These are phyloP conservation scores for Serendipita vermifera DNA, from an alignment of 768 basidiomycete genomes.

Conservation along the genomic window DNA sequence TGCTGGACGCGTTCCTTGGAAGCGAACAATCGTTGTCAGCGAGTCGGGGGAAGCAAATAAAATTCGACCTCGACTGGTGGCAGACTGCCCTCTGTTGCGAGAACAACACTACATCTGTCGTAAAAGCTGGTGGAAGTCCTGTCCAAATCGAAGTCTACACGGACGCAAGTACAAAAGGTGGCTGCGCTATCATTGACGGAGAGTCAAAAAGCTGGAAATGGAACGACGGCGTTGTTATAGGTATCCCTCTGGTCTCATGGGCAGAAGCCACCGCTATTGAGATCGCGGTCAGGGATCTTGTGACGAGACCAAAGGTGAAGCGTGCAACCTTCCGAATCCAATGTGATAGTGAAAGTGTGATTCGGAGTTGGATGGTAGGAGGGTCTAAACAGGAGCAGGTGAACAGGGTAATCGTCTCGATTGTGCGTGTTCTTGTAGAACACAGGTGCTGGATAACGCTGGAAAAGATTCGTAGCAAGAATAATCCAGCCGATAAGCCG, in stretches of 20 bases:
- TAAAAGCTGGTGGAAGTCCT: too few relatives aligned
- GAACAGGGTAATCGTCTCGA: neutral
- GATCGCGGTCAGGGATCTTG: neutral
- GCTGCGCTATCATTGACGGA: neutral
- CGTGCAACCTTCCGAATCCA: neutral
- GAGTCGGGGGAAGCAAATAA: too few relatives aligned
- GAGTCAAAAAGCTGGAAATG: neutral
- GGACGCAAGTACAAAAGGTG: neutral
- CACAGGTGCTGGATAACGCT: neutral
- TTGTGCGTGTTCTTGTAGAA: neutral
- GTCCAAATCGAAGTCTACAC: too few relatives aligned
- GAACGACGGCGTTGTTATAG: neutral
- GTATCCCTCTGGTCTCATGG: neutral
- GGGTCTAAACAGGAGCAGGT: neutral
- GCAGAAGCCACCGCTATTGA: neutral
- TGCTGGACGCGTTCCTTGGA: too few relatives aligned
- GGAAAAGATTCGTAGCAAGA: neutral
- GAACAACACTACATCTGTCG: too few relatives aligned
- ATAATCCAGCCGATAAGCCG: neutral
- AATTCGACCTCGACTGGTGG: too few relatives aligned
- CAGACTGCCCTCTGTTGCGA: too few relatives aligned
- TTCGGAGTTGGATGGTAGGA: neutral
- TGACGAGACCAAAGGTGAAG: neutral
- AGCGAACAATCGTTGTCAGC: too few relatives aligned
- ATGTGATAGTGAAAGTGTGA: neutral